Conservation (phyloP, 2,329 filamentous ascomycete species). For the Monosporascus sp. region DNA sequence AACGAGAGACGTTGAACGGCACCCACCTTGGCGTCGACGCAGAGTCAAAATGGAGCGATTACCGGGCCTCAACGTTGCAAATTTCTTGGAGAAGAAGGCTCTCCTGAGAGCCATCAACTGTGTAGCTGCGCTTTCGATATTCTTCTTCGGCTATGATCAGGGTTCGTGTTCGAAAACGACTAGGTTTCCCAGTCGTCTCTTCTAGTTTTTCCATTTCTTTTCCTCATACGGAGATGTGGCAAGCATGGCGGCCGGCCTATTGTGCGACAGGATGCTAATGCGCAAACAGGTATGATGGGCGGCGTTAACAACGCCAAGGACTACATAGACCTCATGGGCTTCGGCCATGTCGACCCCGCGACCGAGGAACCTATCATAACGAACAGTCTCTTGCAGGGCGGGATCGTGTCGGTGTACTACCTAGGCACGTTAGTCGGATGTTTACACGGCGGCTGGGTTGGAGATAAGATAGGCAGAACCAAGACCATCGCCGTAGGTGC, state of each 20-base stretch:
- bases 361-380: conserved; percentile 48
- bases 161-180: conserved; percentile 47
- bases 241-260: too few relatives aligned
- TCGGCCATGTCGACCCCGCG: conserved; percentile 52
- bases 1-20: too few relatives aligned
- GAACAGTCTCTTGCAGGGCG: conserved; percentile 55
- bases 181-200: too few relatives aligned
- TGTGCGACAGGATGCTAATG: not conserved
- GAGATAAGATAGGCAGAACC: conserved; percentile 58
- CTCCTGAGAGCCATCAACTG: conserved; percentile 46
- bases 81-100: conserved; percentile 26
- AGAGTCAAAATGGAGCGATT: conserved; percentile 23
- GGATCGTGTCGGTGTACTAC: conserved; percentile 53
- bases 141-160: conserved; percentile 61
- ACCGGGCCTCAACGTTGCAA: conserved; percentile 27
- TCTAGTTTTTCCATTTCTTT: too few relatives aligned
- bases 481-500: conserved; percentile 57
- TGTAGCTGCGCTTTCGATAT: conserved; percentile 59
- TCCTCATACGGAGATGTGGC: too few relatives aligned
- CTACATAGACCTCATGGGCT: conserved; percentile 60
- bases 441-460: conserved; percentile 57
- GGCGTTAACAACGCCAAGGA: conserved; percentile 62
- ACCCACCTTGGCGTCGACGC: not conserved
- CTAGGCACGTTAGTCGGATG: conserved; percentile 59
- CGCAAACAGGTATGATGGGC: conserved; percentile 41